Base-by-base conservation (phyloP, 805 yeast species). In the Saturnispora kantuleensis region DNA sequence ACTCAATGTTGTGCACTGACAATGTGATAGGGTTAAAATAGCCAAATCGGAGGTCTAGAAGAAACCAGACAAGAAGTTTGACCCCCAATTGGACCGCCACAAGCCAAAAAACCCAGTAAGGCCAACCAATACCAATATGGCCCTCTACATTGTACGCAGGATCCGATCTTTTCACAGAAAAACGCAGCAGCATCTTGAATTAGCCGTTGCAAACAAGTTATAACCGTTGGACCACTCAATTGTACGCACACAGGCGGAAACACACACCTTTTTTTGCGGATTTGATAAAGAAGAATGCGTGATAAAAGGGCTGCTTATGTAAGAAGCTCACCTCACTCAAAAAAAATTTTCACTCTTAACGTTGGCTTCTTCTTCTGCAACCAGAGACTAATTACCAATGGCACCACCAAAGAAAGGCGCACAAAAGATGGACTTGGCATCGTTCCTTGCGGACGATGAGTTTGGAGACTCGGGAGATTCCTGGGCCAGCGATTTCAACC, bases 401-500 rank as follows among this genome's bases (percentile, higher is more conserved):
- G 77, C 77, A 55, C 82, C 82, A 58, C 77, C 79, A 64, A 80
- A 55, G 49, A 51, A 79, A 60, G 72, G 73, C 52, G 38, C 41
- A 33, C 41, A 43, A 26, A 85, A 80, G 69, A 84, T 87, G 93
- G 90, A 84, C 73, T 76, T 88, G 67, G 81, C 79, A 61, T 78
- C 89, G 65, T 88, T 88, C 73, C 74, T 85, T 61, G 77, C 79
- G 56, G 93, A 84, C 66, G 84, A 79, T 43, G 64, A 81, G 35
- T 74, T 79, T 54, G 86, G 84, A 38, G 79, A 77, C 41, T 15
- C 44, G 3, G 34, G 38, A 31, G 77, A 81, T 42, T 79, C 87
- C 30, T 85, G 95, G 95, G 93, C 88, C 40, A 95, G 85, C 57
- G 84, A 78, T 50, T 73, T 84, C 52, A 93, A 84, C 66, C 70